These are phyloP conservation scores for Colletotrichum sp. DNA, from an alignment of 2,329 filamentous ascomycete genomes.

Conservation along the genomic window DNA sequence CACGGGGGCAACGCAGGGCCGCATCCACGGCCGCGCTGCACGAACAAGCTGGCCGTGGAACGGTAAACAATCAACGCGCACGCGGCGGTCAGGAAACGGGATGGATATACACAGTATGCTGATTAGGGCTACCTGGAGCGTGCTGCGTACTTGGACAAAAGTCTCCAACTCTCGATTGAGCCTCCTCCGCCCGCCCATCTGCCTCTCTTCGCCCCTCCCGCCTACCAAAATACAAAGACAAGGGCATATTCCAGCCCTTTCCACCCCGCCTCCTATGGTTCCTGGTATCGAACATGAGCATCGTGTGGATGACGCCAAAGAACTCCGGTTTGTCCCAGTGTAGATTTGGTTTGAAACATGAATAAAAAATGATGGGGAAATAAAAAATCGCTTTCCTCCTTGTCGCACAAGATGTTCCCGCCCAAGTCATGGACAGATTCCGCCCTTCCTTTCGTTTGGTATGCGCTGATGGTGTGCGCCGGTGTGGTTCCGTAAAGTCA, in stretches of 20 bases:
- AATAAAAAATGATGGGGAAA: not conserved
- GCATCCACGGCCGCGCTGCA: slow-evolving; percentile 18
- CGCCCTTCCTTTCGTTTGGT: slow-evolving; percentile 1
- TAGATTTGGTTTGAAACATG: slow-evolving; percentile 3
- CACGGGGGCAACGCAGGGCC: not conserved
- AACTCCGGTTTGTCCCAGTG: slow-evolving; percentile 15
- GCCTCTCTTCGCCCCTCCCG: not conserved
- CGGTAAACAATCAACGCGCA: slow-evolving; percentile 6
- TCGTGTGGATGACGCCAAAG: slow-evolving; percentile 21
- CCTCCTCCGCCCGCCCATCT: not conserved
- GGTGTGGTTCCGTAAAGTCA: slow-evolving; percentile 18
- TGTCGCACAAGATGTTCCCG: slow-evolving; percentile 16
- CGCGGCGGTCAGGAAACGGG: not conserved
- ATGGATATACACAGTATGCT: slow-evolving; percentile 15
- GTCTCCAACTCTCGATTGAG: not conserved
- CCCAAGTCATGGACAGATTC: not conserved
- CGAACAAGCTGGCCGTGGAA: not conserved
- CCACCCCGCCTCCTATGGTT: slow-evolving; percentile 3
- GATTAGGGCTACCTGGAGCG: slow-evolving; percentile 14
- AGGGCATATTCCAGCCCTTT: not conserved
- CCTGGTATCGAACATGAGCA: slow-evolving; percentile 24
- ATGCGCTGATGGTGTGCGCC: slow-evolving; percentile 5
- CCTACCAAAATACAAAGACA: not conserved
- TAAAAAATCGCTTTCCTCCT: slow-evolving; percentile 15
- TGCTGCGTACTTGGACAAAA: slow-evolving; percentile 6